phyloP scores from a whole-genome alignment of 2,329 filamentous ascomycete species.

The Samsoniella hepiali region DNA sequence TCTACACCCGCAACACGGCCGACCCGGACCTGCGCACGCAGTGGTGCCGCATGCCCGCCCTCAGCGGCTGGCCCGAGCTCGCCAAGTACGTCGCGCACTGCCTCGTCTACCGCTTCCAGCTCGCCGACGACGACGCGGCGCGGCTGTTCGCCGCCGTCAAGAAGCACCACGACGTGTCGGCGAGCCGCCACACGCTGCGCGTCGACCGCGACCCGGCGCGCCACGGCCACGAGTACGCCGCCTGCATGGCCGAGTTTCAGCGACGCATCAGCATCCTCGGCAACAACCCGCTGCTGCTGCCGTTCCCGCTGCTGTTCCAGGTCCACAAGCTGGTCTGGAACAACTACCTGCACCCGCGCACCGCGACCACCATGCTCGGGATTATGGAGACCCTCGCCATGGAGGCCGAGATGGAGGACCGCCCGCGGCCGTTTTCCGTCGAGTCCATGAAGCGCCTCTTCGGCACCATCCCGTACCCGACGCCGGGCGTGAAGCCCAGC shows the following conservation, averaged over 20 bases:
- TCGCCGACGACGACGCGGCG: constrained; percentile 28
- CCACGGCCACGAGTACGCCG: constrained; percentile 22
- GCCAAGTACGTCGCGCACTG: constrained; percentile 37
- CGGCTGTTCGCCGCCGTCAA: constrained; percentile 23
- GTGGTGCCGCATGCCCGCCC: constrained; percentile 30
- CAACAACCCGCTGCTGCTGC: constrained; percentile 29
- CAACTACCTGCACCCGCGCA: constrained; percentile 56
- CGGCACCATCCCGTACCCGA: constrained; percentile 51
- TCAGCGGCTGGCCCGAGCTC: constrained; percentile 31
- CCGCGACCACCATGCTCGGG: constrained; percentile 45
- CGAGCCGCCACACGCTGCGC: constrained; percentile 27
- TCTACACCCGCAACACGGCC: constrained; percentile 36
- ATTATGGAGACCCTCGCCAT: constrained; percentile 36
- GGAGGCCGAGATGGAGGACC: constrained; percentile 25
- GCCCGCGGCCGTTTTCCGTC: constrained; percentile 43
- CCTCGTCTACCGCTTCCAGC: constrained; percentile 42
- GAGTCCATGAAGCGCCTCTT: constrained; percentile 53
- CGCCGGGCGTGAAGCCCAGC: constrained; percentile 45
- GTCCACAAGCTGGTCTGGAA: constrained; percentile 62
- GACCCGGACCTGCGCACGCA: constrained; percentile 8
- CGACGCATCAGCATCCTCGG: constrained; percentile 26
- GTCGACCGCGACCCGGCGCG: constrained; percentile 9
- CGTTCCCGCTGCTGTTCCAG: constrained; percentile 59
- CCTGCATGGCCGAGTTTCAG: constrained; percentile 33
- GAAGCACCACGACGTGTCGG: constrained; percentile 24